Evolutionary conservation across 352 stramenopile genomes (phyloP), one percentile per base, ranked within the genome.

Genomic region (Phytophthora cactorum): DNA sequence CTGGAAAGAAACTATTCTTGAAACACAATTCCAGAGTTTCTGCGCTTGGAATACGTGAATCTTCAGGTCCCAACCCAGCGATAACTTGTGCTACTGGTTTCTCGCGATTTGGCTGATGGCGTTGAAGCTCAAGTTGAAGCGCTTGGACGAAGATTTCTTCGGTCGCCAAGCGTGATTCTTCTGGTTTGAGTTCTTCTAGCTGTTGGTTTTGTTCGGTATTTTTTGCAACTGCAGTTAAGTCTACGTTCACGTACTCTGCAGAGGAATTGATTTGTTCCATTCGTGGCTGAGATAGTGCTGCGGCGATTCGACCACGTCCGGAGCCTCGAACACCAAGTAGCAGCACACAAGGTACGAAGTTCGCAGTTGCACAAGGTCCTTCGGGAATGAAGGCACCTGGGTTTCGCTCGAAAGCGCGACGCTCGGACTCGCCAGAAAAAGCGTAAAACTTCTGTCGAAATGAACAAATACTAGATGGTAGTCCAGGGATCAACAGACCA

Each of bases 361-460:
- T 56, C 9, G 60, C 28, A 0, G 80, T 91, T 9, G 72, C 59
- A 4, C 52, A 32, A 8, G 68, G 52, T 0, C 52, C 27, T 4
- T 50, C 47, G 0, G 83, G 78, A 1, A 93, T 51, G 56, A 82
- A 92, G 32, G 56, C 57, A 2, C 8, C 28, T 12, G 86, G 86
- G 57, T 91, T 76, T 52, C 75, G 70, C 52, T 80, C 75, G 46
- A 93, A 93, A 15, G 71, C 75, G 10, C 57, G 53, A 1, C 62
- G 75, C 43, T 91, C 78, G 0, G 52, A 8, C 12, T 66, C 51
- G 2, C 84, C 81, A 45, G 81, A 79, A 41, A 90, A 93, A 1
- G 77, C 67, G 41, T 91, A 93, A 17, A 88, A 75, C 14, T 77
- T 69, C 22, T 86, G 74, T 14, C 61, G 50, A 53, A 84, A 86